Evolutionary conservation across 805 yeast genomes (phyloP).

Genomic region (Starmerella floris): DNA sequence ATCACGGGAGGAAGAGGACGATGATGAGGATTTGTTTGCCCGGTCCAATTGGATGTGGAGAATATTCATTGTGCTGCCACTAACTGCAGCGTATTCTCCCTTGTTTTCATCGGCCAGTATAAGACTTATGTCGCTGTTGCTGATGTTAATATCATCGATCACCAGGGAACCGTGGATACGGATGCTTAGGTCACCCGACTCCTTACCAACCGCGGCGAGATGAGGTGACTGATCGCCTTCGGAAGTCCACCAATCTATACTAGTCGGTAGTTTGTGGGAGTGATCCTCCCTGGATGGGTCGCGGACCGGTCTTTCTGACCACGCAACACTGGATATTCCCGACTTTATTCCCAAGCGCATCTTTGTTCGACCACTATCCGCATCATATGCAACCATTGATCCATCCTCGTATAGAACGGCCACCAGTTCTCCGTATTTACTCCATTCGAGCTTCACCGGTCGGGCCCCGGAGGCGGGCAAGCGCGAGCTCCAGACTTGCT

Average conservation of each 20-base stretch:
- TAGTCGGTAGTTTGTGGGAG: not conserved
- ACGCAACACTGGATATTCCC: not conserved
- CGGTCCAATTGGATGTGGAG: not conserved
- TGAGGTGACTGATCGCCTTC: not conserved
- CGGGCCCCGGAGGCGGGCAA: constrained; percentile 7
- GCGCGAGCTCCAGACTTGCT: constrained; percentile 20
- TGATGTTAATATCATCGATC: constrained; percentile 21
- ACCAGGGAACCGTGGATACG: constrained; percentile 29
- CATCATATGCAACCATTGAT: constrained; percentile 33
- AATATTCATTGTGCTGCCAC: not conserved
- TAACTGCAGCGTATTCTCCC: constrained; percentile 10
- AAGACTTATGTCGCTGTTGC: constrained; percentile 1
- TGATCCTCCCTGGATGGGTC: too few relatives aligned
- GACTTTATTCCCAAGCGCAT: not conserved
- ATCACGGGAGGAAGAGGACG: not conserved
- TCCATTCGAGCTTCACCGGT: constrained; percentile 25
- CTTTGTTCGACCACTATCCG: constrained; percentile 32
- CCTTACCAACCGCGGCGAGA: not conserved
- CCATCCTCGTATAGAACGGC: constrained; percentile 37
- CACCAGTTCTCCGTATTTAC: constrained; percentile 31
- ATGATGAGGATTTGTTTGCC: not conserved
- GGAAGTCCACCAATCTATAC: not conserved
- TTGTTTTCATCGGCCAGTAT: constrained; percentile 1
- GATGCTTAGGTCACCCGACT: constrained; percentile 20
- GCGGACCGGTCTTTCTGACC: constrained; percentile 5